These are phyloP conservation scores for Acacia crassicarpa DNA, from an alignment of 306 rosid species.

Conservation along the genomic window DNA sequence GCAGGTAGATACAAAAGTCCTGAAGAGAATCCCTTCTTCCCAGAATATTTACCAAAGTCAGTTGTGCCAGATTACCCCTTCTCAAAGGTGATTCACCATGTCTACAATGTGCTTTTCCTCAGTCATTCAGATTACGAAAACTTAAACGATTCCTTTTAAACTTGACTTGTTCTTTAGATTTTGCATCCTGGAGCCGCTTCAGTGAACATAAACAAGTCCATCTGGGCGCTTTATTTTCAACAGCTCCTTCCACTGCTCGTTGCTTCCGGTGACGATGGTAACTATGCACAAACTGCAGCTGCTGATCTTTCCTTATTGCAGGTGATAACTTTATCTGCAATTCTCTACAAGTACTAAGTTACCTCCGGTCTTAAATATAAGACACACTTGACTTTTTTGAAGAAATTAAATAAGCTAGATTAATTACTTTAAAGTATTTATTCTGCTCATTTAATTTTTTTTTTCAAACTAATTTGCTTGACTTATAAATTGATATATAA, in stretches of 20 bases:
- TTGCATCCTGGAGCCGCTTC: constrained; percentile 73
- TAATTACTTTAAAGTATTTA: too few relatives aligned
- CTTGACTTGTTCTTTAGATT: constrained; percentile 40
- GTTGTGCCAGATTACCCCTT: constrained; percentile 51
- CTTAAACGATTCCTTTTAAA: constrained; percentile 7
- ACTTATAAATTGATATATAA: too few relatives aligned
- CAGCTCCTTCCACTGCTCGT: constrained; percentile 67
- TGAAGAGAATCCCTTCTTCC: constrained; percentile 83
- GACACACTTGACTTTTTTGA: too few relatives aligned
- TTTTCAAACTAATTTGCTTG: too few relatives aligned
- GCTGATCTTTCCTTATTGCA: constrained; percentile 85
- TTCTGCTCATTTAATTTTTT: too few relatives aligned
- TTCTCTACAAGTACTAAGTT: not conserved
- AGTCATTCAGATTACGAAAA: not conserved
- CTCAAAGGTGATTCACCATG: constrained; percentile 49
- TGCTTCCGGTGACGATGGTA: constrained; percentile 73
- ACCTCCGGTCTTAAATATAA: too few relatives aligned
- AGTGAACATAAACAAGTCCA: constrained; percentile 62
- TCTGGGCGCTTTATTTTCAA: constrained; percentile 70
- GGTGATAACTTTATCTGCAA: constrained; percentile 33
- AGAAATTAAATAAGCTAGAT: too few relatives aligned
- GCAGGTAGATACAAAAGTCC: constrained; percentile 79
- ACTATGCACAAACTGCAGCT: constrained; percentile 84
- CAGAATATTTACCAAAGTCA: constrained; percentile 52
- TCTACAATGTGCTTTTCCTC: not conserved